Conservation (phyloP, 2,329 filamentous ascomycete genomes). For the Verticillium longisporum region DNA sequence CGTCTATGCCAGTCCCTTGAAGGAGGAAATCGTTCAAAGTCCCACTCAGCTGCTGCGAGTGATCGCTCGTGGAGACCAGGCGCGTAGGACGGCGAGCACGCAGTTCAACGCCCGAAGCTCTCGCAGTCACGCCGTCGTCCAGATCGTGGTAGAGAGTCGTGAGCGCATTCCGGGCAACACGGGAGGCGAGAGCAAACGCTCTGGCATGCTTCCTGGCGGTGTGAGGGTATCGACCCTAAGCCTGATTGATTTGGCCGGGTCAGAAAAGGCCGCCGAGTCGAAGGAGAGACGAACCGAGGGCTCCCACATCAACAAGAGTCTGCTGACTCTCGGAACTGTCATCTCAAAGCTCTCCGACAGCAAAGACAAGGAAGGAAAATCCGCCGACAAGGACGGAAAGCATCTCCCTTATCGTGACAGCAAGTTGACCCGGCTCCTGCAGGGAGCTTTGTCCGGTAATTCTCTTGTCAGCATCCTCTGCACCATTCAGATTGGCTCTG, state of each 20-base stretch:
- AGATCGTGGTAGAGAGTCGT: conserved; percentile 95
- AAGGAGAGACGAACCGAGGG: conserved; percentile 93
- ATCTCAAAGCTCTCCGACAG: conserved; percentile 87
- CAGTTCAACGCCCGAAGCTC: conserved; percentile 97
- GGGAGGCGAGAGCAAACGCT: conserved; percentile 55
- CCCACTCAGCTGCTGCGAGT: conserved; percentile 91
- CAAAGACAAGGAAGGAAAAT: conserved; percentile 73
- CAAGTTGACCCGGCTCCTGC: conserved; percentile 88
- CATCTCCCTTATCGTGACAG: conserved; percentile 96
- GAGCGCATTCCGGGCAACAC: conserved; percentile 63
- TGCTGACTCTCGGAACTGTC: conserved; percentile 90
- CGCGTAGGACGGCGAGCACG: conserved; percentile 83
- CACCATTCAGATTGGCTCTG: conserved; percentile 84
- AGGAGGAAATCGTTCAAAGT: conserved; percentile 98
- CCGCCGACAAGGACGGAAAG: conserved; percentile 74
- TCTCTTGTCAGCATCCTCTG: conserved; percentile 96
- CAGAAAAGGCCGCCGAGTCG: conserved; percentile 89
- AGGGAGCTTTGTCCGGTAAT: conserved; percentile 86
- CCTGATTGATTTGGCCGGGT: conserved; percentile 92
- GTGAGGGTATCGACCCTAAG: conserved; percentile 93
- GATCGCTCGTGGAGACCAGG: conserved; percentile 89
- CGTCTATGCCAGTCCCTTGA: conserved; percentile 91
- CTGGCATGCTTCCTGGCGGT: conserved; percentile 71
- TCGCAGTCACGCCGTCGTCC: conserved; percentile 94
- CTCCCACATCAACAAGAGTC: conserved; percentile 96